Evolutionary conservation across 2,329 filamentous ascomycete genomes (phyloP).

Genomic region (Penicillium sp.): DNA sequence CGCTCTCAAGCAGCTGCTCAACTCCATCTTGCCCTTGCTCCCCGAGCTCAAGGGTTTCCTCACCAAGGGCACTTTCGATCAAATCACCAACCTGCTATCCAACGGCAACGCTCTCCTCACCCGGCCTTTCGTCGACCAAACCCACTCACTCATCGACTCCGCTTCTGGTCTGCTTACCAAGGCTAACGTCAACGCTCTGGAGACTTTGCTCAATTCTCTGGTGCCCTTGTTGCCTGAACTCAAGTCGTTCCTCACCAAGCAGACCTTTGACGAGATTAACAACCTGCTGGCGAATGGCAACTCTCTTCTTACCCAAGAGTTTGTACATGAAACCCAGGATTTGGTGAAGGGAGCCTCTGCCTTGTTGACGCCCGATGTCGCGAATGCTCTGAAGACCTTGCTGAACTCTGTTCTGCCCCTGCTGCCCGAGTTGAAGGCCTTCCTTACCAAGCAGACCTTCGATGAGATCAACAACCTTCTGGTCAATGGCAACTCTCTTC

Average conservation of each 20-base stretch:
- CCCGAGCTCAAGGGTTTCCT: slow-evolving; percentile 19
- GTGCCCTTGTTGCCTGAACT: slow-evolving; percentile 16
- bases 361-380: slow-evolving; percentile 16
- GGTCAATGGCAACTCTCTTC: slow-evolving; percentile 10
- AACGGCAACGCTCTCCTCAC: slow-evolving; percentile 20
- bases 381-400: slow-evolving; percentile 14
- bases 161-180: slow-evolving; percentile 9
- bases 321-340: slow-evolving; percentile 15
- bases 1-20: slow-evolving; percentile 18
- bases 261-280: slow-evolving; percentile 14
- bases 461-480: slow-evolving; percentile 30
- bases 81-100: slow-evolving; percentile 13
- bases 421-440: slow-evolving; percentile 62
- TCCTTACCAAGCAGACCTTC: slow-evolving; percentile 55
- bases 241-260: slow-evolving; percentile 16
- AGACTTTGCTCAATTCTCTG: slow-evolving; percentile 15
- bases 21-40: slow-evolving; percentile 11
- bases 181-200: slow-evolving; percentile 12
- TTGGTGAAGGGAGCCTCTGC: slow-evolving; percentile 15
- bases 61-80: slow-evolving; percentile 15
- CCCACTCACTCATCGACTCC: slow-evolving; percentile 2
- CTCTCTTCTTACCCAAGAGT: slow-evolving; percentile 16
- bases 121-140: slow-evolving; percentile 15
- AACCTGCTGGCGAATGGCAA: slow-evolving; percentile 18
- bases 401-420: slow-evolving; percentile 31